A percentile compares a stretch with the other conserved stretches of the same genome.
Evolutionary conservation across 495 filamentous ascomycete genomes (phyloP).

Genomic region (Cenococcum geophilum): DNA sequence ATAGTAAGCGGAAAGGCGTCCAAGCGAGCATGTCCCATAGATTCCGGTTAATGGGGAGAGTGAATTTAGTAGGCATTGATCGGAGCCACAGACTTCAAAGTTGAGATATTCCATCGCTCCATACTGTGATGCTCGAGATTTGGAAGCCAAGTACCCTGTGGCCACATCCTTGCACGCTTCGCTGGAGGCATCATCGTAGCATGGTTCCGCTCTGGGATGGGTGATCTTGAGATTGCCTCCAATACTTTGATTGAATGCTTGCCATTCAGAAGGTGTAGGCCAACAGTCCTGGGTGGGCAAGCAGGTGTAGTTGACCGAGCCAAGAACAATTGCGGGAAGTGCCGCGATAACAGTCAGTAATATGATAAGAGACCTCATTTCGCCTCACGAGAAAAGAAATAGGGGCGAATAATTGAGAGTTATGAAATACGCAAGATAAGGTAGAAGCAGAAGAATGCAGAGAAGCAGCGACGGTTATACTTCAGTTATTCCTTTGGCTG

Average conservation of each 20-base stretch:
- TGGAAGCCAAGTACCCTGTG: slow-evolving; percentile 15
- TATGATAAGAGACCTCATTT: not conserved
- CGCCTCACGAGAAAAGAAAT: not conserved
- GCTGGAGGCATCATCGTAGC: slow-evolving; percentile 13
- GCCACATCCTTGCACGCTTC: slow-evolving; percentile 10
- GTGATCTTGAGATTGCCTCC: slow-evolving; percentile 24
- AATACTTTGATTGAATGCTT: slow-evolving; percentile 26
- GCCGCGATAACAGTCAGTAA: not conserved
- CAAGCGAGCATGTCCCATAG: slow-evolving; percentile 21
- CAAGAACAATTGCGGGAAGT: not conserved
- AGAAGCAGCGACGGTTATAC: too few species aligned
- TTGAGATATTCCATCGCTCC: slow-evolving; percentile 28
- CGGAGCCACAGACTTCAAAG: slow-evolving; percentile 24
- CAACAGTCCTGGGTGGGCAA: slow-evolving; percentile 23
- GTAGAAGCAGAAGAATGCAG: too few species aligned
- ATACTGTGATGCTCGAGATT: slow-evolving; percentile 19
- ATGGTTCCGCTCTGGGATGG: slow-evolving; percentile 23
- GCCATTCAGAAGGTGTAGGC: slow-evolving; percentile 20
- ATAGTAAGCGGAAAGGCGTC: slow-evolving; percentile 25
- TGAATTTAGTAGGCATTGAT: slow-evolving; percentile 18
- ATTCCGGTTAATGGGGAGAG: slow-evolving; percentile 17
- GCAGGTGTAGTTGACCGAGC: slow-evolving; percentile 17
- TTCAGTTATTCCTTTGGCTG: too few species aligned
- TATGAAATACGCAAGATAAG: too few species aligned
- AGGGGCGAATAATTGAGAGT: too few species aligned